Conservation (phyloP, 768 basidiomycete genomes). For the Mrakia gelida region DNA sequence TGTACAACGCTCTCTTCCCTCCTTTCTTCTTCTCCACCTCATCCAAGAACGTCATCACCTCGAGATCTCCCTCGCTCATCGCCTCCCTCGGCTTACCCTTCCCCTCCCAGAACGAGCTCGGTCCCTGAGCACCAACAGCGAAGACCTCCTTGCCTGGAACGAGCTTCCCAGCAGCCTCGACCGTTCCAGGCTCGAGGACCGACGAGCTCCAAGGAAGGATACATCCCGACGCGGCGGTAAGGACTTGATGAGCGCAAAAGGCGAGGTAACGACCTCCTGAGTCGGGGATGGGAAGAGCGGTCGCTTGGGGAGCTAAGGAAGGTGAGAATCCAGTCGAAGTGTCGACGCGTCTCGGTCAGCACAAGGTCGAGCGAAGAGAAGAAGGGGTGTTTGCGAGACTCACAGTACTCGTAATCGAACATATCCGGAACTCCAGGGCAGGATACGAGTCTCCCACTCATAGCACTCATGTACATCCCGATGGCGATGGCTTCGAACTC, state of each 20-base stretch:
- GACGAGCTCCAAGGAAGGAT: background rate
- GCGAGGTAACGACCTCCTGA: background rate
- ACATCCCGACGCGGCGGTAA: background rate
- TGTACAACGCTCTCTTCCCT: background rate
- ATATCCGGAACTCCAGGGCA: background rate
- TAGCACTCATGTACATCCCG: background rate
- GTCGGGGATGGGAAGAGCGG: background rate
- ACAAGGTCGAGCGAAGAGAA: background rate
- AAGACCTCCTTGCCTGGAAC: background rate
- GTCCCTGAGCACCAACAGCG: background rate
- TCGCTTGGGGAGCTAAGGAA: background rate
- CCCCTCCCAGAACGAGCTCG: background rate
- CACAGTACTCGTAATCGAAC: background rate
- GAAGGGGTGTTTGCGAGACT: no score
- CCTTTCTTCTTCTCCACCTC: background rate
- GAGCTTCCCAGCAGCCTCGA: background rate
- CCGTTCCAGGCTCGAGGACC: background rate
- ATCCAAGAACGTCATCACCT: background rate
- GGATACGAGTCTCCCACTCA: background rate
- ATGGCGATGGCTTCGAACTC: slow-evolving; percentile 1
- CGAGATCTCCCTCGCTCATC: background rate
- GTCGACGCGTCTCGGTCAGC: no score
- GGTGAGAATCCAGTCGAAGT: background rate
- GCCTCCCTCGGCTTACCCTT: background rate
- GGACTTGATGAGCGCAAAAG: background rate